Percentiles rank a stretch among this genome's conserved stretches.
phyloP scores from a whole-genome alignment of 2,329 filamentous ascomycete species.

The Trichoderma endophyticum region DNA sequence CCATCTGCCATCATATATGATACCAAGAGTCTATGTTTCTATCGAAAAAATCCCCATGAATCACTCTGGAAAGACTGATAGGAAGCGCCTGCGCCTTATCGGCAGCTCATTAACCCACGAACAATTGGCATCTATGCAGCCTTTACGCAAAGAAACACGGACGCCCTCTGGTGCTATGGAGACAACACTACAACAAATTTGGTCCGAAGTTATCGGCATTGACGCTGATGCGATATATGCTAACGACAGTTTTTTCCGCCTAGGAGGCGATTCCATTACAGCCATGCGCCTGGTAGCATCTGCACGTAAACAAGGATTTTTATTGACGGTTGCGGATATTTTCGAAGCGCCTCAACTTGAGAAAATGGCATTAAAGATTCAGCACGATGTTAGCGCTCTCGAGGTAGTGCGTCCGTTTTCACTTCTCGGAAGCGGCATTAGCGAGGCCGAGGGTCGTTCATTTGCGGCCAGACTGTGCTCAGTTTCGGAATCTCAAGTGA shows the following conservation, averaged over 20 bases:
- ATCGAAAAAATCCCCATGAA: background rate
- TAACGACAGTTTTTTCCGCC: slow-evolving; percentile 35
- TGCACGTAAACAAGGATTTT: slow-evolving; percentile 25
- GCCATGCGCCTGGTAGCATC: slow-evolving; percentile 40
- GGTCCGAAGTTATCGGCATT: slow-evolving; percentile 39
- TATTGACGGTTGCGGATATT: background rate
- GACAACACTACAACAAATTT: slow-evolving; percentile 30
- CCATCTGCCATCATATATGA: background rate
- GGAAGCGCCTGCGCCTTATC: slow-evolving; percentile 13
- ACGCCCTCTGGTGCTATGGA: slow-evolving; percentile 20
- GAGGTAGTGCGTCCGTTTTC: background rate
- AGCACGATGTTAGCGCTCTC: background rate
- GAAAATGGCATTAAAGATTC: background rate
- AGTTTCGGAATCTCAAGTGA: background rate
- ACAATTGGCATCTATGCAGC: slow-evolving; percentile 2
- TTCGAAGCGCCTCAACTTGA: background rate
- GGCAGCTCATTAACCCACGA: slow-evolving; percentile 12
- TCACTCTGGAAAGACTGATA: slow-evolving; percentile 15
- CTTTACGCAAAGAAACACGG: slow-evolving; percentile 16
- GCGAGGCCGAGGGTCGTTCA: background rate
- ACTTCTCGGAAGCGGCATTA: background rate
- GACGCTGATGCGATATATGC: slow-evolving; percentile 30
- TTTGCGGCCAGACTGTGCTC: background rate
- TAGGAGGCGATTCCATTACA: slow-evolving; percentile 41
- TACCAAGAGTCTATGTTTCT: slow-evolving; percentile 11